Conservation (phyloP, 2,329 filamentous ascomycete genomes). For the Diaporthe vexans region DNA sequence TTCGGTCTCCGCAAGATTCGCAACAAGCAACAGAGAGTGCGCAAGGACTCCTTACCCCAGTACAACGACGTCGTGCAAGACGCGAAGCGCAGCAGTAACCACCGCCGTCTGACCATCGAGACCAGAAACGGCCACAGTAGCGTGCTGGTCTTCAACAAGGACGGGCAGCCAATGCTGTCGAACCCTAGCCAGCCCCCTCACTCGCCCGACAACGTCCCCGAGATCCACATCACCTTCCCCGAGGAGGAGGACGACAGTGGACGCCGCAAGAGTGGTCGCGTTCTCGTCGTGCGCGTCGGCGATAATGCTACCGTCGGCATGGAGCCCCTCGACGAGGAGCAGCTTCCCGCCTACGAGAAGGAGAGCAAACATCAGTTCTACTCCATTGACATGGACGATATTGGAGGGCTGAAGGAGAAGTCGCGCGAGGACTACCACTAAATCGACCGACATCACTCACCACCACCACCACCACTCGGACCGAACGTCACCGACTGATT, state of each 20-base stretch:
- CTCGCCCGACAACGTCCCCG: slow-evolving; percentile 86
- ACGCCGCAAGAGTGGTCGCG: slow-evolving; percentile 84
- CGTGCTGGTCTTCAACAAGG: slow-evolving; percentile 83
- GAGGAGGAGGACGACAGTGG: slow-evolving; percentile 92
- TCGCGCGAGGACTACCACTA: slow-evolving; percentile 60
- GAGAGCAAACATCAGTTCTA: slow-evolving; percentile 86
- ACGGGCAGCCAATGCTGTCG: slow-evolving; percentile 80
- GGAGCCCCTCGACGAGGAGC: slow-evolving; percentile 85
- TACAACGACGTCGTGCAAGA: slow-evolving; percentile 70
- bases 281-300: slow-evolving; percentile 92
- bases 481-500: slow-evolving; percentile 35
- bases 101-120: slow-evolving; percentile 70
- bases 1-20: slow-evolving; percentile 79
- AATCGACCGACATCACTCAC: slow-evolving; percentile 47
- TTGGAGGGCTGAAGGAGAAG: slow-evolving; percentile 96
- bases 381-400: slow-evolving; percentile 93
- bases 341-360: slow-evolving; percentile 90
- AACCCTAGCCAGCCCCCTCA: slow-evolving; percentile 82
- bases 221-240: slow-evolving; percentile 98
- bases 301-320: slow-evolving; percentile 88
- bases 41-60: slow-evolving; percentile 68
- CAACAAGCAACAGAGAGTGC: slow-evolving; percentile 58
- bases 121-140: slow-evolving; percentile 73
- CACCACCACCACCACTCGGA: slow-evolving; percentile 3
- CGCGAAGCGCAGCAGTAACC: slow-evolving; percentile 65